Conservation (phyloP, 176 grass and related monocot genomes). For the Canna indica region DNA sequence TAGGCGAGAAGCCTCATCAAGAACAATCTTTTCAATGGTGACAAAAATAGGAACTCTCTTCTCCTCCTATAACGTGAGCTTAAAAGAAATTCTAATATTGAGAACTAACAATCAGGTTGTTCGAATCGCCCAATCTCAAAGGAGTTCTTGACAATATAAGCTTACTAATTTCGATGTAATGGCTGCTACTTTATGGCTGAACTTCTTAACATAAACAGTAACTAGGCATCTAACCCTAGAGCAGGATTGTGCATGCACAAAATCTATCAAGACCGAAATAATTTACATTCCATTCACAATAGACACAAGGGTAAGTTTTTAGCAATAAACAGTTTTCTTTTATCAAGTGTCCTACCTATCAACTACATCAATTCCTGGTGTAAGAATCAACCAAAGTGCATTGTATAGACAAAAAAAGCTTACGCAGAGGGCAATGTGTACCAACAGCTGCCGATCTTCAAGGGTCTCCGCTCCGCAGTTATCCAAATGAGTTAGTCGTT, state of each 20-base stretch:
- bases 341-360: too few species aligned
- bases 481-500: neutral
- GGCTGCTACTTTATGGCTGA: too few species aligned
- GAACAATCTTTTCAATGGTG: neutral
- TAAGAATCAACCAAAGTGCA: neutral
- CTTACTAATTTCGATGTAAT: too few species aligned
- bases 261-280: too few species aligned
- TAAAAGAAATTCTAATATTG: neutral
- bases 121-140: neutral
- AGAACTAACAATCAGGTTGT: neutral
- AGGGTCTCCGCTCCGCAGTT: neutral
- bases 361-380: neutral
- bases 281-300: neutral
- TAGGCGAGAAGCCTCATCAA: too few species aligned
- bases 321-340: too few species aligned
- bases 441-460: neutral
- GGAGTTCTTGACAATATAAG: too few species aligned
- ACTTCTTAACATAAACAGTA: neutral
- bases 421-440: too few species aligned
- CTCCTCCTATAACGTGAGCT: neutral
- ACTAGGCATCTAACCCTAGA: neutral
- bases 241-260: neutral
- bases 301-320: neutral
- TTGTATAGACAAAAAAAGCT: neutral
- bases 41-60: neutral